Conservation (phyloP, 2,329 filamentous ascomycete genomes). For the Aspergillus pseudoterreus region DNA sequence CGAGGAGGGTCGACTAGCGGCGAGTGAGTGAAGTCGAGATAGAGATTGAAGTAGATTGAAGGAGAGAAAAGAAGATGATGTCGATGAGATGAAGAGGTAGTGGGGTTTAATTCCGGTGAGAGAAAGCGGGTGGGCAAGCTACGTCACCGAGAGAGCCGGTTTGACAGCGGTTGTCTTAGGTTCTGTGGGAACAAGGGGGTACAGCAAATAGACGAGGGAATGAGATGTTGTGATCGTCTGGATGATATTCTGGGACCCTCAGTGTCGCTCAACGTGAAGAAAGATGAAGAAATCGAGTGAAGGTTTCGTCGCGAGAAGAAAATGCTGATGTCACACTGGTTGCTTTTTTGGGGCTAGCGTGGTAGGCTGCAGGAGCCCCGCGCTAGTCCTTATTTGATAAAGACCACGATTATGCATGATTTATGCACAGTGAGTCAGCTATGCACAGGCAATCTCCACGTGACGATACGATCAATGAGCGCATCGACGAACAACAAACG, state of each 20-base stretch:
- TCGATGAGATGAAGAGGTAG: constrained; percentile 11
- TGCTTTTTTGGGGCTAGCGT: neutral
- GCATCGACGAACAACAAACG: neutral
- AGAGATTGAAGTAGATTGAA: constrained; percentile 11
- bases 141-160: neutral
- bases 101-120: constrained; percentile 32
- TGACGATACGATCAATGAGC: neutral
- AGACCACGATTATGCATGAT: neutral
- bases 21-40: neutral
- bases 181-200: no score
- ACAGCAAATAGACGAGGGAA: neutral
- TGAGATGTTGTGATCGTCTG: neutral
- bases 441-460: neutral
- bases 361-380: neutral
- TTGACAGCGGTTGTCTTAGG: no score
- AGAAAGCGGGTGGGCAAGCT: constrained; percentile 25
- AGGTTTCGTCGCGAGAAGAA: neutral
- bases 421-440: neutral
- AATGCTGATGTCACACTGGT: constrained; percentile 6
- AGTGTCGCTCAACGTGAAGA: neutral
- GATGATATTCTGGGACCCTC: neutral
- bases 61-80: constrained; percentile 1
- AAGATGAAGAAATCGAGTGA: neutral
- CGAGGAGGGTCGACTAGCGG: neutral
- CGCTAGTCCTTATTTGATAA: neutral